Conservation (phyloP, 768 basidiomycete species). For the Leccinum imitatum region DNA sequence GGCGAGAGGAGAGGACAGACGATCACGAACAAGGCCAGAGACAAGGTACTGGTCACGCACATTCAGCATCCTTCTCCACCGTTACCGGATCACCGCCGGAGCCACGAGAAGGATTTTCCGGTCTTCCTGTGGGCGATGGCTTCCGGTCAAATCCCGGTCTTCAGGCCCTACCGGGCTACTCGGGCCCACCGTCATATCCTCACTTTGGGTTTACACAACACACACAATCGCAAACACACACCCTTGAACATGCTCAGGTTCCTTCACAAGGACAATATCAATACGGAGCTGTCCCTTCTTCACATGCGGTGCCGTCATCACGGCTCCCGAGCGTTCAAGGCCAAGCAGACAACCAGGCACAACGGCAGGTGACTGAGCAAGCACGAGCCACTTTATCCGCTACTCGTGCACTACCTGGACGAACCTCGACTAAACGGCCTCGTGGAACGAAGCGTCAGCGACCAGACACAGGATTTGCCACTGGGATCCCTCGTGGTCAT, state of each 20-base stretch:
- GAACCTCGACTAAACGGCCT: constrained; percentile 20
- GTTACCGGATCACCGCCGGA: constrained; percentile 21
- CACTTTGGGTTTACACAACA: constrained; percentile 8
- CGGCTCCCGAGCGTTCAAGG: background rate
- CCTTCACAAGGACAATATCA: constrained; percentile 15
- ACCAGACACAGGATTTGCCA: background rate
- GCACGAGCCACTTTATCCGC: background rate
- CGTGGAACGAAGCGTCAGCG: constrained; percentile 26
- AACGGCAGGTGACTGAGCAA: background rate
- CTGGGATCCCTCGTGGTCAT: constrained; percentile 1
- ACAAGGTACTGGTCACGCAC: constrained; percentile 11
- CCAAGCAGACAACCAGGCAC: constrained; percentile 1
- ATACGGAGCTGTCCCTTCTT: constrained; percentile 1
- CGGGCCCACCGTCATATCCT: constrained; percentile 2
- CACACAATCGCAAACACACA: constrained; percentile 6
- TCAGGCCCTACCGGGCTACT: constrained; percentile 2
- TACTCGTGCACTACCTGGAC: background rate
- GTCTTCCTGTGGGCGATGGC: background rate
- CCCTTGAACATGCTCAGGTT: background rate
- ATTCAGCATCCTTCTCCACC: constrained; percentile 29
- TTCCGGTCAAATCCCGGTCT: constrained; percentile 3
- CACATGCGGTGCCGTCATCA: constrained; percentile 4
- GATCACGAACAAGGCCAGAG: background rate
- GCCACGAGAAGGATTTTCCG: constrained; percentile 1
- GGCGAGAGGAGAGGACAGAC: background rate